These are phyloP conservation scores for Russula ochroleuca DNA, from an alignment of 768 basidiomycete genomes.

Conservation along the genomic window DNA sequence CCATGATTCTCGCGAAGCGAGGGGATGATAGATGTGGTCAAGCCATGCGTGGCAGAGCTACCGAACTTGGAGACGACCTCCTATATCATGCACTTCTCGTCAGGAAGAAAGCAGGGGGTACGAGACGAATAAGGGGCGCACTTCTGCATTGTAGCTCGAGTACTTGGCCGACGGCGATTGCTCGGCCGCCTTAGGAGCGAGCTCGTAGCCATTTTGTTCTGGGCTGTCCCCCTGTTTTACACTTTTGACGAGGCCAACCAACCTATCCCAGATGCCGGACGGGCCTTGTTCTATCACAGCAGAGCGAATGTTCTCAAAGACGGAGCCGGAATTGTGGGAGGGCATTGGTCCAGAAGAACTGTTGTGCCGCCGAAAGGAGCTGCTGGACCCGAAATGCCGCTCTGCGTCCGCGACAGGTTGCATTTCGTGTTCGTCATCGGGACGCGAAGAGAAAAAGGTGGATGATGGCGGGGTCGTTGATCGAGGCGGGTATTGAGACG, in stretches of 20 bases:
- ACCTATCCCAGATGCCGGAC: conserved; percentile 45
- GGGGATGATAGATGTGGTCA: conserved; percentile 59
- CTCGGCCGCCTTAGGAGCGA: conserved; percentile 23
- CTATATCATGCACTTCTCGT: conserved; percentile 42
- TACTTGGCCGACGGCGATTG: conserved; percentile 20
- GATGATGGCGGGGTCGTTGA: conserved; percentile 71
- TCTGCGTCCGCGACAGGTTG: conserved; percentile 61
- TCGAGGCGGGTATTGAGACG: conserved; percentile 25
- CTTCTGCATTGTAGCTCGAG: conserved; percentile 6
- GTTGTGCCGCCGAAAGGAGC: conserved; percentile 67
- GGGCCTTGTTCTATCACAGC: conserved; percentile 33
- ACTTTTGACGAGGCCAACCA: conserved; percentile 39
- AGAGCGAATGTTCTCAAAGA: conserved; percentile 33
- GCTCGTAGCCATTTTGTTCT: conserved; percentile 41
- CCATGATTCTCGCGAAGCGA: conserved; percentile 65
- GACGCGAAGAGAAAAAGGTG: conserved; percentile 65
- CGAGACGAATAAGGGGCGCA: conserved; percentile 11
- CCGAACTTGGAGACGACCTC: conserved; percentile 70
- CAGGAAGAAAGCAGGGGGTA: not conserved
- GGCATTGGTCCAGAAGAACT: conserved; percentile 35
- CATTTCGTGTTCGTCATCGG: conserved; percentile 40
- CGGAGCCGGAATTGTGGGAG: conserved; percentile 33
- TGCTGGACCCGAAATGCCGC: conserved; percentile 79
- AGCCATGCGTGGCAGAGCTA: conserved; percentile 57
- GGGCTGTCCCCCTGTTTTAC: conserved; percentile 34